Evolutionary conservation across 129 eudicot genomes (phyloP).

Genomic region (Silybum marianum): DNA sequence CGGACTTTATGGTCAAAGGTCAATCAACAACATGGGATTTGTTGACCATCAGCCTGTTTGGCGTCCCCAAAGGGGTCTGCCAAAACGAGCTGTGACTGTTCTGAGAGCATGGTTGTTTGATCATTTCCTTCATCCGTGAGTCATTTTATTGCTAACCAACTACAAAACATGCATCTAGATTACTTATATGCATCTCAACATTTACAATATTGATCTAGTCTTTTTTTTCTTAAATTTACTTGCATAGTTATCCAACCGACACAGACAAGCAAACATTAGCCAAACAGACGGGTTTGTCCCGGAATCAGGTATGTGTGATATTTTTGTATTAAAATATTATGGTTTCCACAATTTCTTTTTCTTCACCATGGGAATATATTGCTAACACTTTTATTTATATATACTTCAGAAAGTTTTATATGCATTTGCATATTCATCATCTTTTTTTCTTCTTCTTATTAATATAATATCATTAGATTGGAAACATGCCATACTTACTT

Average conservation of each 20-base stretch:
- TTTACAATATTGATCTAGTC: background rate
- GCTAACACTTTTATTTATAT: too few relatives aligned
- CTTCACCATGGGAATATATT: too few relatives aligned
- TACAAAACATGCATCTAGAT: background rate
- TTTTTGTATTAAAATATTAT: background rate
- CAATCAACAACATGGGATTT: constrained; percentile 36
- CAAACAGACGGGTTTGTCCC: constrained; percentile 71
- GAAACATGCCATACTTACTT: background rate
- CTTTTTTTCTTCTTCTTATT: background rate
- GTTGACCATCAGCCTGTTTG: constrained; percentile 64
- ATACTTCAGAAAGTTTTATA: too few relatives aligned
- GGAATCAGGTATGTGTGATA: constrained; percentile 58
- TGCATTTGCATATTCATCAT: background rate
- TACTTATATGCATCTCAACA: background rate
- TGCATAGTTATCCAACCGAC: constrained; percentile 74
- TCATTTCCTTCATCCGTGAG: constrained; percentile 85
- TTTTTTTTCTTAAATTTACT: background rate
- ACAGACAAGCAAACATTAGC: constrained; percentile 73
- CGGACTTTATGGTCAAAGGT: constrained; percentile 33
- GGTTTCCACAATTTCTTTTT: too few relatives aligned
- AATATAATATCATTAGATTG: background rate
- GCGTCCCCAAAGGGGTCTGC: constrained; percentile 85
- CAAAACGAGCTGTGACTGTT: constrained; percentile 73
- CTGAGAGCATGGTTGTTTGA: constrained; percentile 75
- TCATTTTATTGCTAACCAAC: background rate